These are phyloP conservation scores for Fusarium gaditjirri DNA, from an alignment of 2,329 filamentous ascomycete species.

Conservation along the genomic window DNA sequence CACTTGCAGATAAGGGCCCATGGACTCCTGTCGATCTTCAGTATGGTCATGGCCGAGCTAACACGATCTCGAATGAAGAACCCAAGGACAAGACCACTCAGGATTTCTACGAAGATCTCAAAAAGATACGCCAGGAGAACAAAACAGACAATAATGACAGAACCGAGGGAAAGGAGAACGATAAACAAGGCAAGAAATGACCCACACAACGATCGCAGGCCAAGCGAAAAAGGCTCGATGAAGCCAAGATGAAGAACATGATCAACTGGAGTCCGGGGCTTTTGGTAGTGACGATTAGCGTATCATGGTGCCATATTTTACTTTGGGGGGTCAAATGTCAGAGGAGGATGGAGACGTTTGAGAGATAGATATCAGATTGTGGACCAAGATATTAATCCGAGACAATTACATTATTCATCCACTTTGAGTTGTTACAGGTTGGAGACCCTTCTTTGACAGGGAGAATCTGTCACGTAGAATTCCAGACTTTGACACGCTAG, in stretches of 20 bases:
- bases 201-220: not conserved
- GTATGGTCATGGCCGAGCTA: too few relatives aligned
- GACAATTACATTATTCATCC: conserved; percentile 6
- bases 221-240: not conserved
- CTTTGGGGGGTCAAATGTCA: not conserved
- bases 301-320: conserved; percentile 4
- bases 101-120: too few relatives aligned
- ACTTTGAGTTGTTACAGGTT: not conserved
- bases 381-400: conserved; percentile 14
- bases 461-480: not conserved
- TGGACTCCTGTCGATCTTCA: too few relatives aligned
- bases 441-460: not conserved
- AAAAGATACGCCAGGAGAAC: too few relatives aligned
- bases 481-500: not conserved
- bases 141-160: too few relatives aligned
- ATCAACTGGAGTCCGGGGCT: not conserved
- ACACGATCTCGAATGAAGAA: too few relatives aligned
- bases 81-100: too few relatives aligned
- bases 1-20: too few relatives aligned
- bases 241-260: not conserved
- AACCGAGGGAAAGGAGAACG: too few relatives aligned
- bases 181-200: not conserved
- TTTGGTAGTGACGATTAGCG: not conserved
- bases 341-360: not conserved
- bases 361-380: not conserved